phyloP scores from a whole-genome alignment of 768 basidiomycete species.

The Lentinus tigrinus region DNA sequence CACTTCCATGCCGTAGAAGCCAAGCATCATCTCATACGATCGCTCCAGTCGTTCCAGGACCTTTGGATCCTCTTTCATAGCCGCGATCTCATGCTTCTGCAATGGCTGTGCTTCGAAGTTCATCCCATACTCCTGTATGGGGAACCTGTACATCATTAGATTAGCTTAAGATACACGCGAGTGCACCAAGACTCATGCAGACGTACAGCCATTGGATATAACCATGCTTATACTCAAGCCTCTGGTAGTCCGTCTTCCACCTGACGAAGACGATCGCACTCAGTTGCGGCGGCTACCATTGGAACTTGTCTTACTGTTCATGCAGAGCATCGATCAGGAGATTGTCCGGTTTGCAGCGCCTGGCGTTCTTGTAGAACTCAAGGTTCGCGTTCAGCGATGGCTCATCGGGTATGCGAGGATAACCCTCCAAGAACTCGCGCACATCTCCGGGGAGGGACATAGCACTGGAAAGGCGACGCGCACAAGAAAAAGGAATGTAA shows the following conservation, averaged over 20 bases:
- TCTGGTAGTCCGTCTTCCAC: conserved; percentile 62
- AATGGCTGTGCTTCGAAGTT: conserved; percentile 68
- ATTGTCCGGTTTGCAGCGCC: conserved; percentile 60
- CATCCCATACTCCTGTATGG: conserved; percentile 73
- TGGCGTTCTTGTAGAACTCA: conserved; percentile 58
- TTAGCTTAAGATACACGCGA: neutral
- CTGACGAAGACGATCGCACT: conserved; percentile 32
- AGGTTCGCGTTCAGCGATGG: conserved; percentile 44
- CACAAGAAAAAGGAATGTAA: neutral
- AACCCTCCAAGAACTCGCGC: conserved; percentile 54
- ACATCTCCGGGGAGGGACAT: conserved; percentile 49
- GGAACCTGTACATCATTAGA: conserved; percentile 46
- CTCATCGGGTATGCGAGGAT: conserved; percentile 47
- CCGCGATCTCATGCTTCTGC: conserved; percentile 58
- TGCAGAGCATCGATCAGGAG: conserved; percentile 63
- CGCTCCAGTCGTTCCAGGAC: conserved; percentile 50
- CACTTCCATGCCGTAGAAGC: conserved; percentile 78
- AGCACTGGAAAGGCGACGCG: neutral
- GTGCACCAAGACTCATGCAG: neutral
- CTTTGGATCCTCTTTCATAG: conserved; percentile 50
- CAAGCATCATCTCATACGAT: conserved; percentile 74
- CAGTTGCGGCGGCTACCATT: neutral
- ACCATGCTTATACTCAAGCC: conserved; percentile 66
- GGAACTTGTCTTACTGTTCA: conserved; percentile 40
- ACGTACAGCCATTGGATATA: conserved; percentile 81